Conservation (phyloP, 2,329 filamentous ascomycete genomes). For the Sphaerulina musiva region DNA sequence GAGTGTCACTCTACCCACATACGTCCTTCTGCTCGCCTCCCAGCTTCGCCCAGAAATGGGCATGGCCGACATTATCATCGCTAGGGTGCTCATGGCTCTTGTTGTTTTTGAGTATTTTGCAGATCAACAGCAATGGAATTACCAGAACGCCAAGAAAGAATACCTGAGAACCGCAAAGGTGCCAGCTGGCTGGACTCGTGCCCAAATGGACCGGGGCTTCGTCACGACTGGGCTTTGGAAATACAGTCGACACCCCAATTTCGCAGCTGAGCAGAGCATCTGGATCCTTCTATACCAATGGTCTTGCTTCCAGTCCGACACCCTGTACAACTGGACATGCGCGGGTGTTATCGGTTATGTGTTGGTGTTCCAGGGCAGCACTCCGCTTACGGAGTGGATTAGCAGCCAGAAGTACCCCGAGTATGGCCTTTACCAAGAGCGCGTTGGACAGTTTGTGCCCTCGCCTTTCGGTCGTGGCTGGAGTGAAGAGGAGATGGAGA, state of each 20-base stretch:
- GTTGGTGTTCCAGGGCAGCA: slow-evolving; percentile 81
- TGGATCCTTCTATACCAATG: slow-evolving; percentile 88
- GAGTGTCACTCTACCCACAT: slow-evolving; percentile 71
- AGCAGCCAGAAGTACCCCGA: slow-evolving; percentile 78
- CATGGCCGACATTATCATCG: slow-evolving; percentile 53
- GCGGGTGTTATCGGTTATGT: slow-evolving; percentile 64
- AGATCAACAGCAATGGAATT: slow-evolving; percentile 90
- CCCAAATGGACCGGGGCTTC: slow-evolving; percentile 86
- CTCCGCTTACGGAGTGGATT: slow-evolving; percentile 77
- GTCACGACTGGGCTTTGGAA: slow-evolving; percentile 77
- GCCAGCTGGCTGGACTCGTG: slow-evolving; percentile 51
- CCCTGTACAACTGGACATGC: slow-evolving; percentile 70
- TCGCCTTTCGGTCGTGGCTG: slow-evolving; percentile 34
- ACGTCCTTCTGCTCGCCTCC: slow-evolving; percentile 67
- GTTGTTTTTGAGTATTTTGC: slow-evolving; percentile 69
- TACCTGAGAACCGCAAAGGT: slow-evolving; percentile 70
- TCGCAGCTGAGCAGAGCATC: slow-evolving; percentile 81
- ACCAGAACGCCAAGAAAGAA: slow-evolving; percentile 69
- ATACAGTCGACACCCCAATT: slow-evolving; percentile 89
- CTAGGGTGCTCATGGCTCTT: slow-evolving; percentile 50
- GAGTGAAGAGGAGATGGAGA: slow-evolving; percentile 29
- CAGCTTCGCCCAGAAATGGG: slow-evolving; percentile 50
- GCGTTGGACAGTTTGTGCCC: slow-evolving; percentile 79
- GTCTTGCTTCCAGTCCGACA: slow-evolving; percentile 68
- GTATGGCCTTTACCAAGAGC: slow-evolving; percentile 74